Percentiles rank a stretch among this genome's conserved stretches.
Conservation (phyloP, 345 rosid species). For the Lagerstroemia speciosa region DNA sequence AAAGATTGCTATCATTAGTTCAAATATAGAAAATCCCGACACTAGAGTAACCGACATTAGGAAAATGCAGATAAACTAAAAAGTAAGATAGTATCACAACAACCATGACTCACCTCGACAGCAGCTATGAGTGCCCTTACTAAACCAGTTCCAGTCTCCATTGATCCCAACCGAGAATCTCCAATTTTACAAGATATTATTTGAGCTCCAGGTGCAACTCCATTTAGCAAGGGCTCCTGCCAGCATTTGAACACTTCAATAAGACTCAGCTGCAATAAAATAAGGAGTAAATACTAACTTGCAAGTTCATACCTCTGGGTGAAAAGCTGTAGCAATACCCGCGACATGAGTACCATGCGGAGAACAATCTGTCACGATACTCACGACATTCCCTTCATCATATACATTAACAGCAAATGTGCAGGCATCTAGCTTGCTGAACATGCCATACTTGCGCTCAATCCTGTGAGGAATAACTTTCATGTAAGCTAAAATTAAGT, state of each 20-base stretch:
- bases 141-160: slow-evolving; percentile 98
- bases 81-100: background rate
- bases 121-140: slow-evolving; percentile 82
- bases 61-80: background rate
- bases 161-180: slow-evolving; percentile 83
- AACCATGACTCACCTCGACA: slow-evolving; percentile 56
- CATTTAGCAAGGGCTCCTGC: slow-evolving; percentile 88
- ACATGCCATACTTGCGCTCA: slow-evolving; percentile 77
- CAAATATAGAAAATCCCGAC: background rate
- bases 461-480: slow-evolving; percentile 36
- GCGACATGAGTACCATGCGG: slow-evolving; percentile 99
- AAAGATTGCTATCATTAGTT: background rate
- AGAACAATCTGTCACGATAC: slow-evolving; percentile 91
- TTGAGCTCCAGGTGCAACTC: slow-evolving; percentile 97
- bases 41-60: background rate
- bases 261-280: background rate
- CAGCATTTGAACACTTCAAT: slow-evolving; percentile 14
- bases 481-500: slow-evolving; percentile 1
- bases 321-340: slow-evolving; percentile 92
- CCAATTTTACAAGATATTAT: slow-evolving; percentile 97
- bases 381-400: slow-evolving; percentile 71
- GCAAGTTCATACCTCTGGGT: slow-evolving; percentile 55
- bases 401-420: slow-evolving; percentile 73
- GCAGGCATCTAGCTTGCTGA: slow-evolving; percentile 95
- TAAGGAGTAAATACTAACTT: slow-evolving; percentile 1